Percentiles rank a stretch among this genome's conserved stretches.
phyloP scores from a whole-genome alignment of 495 filamentous ascomycete species.

The Daldinia bambusicola region DNA sequence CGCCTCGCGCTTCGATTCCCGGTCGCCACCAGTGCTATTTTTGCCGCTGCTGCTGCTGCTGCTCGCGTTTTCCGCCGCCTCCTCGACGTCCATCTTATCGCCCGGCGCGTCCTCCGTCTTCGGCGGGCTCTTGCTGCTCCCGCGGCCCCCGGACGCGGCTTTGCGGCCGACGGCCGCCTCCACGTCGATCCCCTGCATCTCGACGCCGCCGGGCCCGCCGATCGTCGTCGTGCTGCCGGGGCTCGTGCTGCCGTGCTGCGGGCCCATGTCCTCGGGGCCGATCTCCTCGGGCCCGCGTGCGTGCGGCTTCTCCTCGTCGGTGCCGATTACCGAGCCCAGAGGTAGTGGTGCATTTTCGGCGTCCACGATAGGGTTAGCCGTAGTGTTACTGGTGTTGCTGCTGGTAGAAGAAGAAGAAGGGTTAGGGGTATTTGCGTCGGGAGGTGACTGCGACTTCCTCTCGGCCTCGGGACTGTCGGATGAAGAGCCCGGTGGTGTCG shows the following conservation, averaged over 20 bases:
- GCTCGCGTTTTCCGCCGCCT: not conserved
- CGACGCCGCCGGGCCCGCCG: conserved; percentile 44
- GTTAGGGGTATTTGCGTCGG: conserved; percentile 22
- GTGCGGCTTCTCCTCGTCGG: conserved; percentile 76
- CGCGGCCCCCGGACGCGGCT: conserved; percentile 20
- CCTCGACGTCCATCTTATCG: conserved; percentile 31
- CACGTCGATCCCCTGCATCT: conserved; percentile 62
- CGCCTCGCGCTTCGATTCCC: conserved; percentile 58
- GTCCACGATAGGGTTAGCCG: conserved; percentile 49
- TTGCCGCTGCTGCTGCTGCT: not conserved
- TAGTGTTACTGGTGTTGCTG: not conserved
- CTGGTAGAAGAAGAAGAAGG: conserved; percentile 2
- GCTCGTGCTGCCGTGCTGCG: conserved; percentile 64
- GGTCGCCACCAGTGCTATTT: not conserved
- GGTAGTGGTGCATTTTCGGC: conserved; percentile 15
- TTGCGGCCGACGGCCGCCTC: conserved; percentile 64
- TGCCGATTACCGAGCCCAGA: conserved; percentile 43
- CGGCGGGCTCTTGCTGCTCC: conserved; percentile 21
- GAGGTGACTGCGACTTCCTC: conserved; percentile 30
- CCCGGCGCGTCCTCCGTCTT: conserved; percentile 1
- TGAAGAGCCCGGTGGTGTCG: conserved; percentile 9
- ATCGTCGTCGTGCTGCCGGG: conserved; percentile 26
- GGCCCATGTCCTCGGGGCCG: conserved; percentile 86
- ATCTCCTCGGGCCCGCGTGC: conserved; percentile 83
- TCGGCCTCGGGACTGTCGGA: conserved; percentile 40